These are phyloP conservation scores for Monilinia aucupariae DNA, from an alignment of 2,329 filamentous ascomycete genomes.

Conservation along the genomic window DNA sequence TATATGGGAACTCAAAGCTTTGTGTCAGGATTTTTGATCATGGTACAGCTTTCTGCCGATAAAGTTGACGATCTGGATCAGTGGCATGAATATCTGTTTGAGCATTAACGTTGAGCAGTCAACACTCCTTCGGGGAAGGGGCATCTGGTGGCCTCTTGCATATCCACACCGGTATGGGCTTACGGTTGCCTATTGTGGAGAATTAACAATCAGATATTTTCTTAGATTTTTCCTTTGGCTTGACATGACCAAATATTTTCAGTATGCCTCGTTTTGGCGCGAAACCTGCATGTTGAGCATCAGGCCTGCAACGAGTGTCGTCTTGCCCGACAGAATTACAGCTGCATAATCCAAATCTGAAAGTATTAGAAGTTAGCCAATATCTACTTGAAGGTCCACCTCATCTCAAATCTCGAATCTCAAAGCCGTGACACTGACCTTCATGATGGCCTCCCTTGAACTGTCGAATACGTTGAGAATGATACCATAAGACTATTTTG, in stretches of 20 bases:
- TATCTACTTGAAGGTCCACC: background rate
- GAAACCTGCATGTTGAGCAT: background rate
- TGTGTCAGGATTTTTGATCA: background rate
- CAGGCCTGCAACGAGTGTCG: background rate
- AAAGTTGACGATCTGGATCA: background rate
- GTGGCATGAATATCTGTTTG: background rate
- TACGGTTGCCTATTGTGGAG: constrained; percentile 6
- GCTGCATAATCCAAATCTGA: background rate
- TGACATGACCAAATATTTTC: background rate
- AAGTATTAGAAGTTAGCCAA: background rate
- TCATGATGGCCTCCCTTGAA: background rate
- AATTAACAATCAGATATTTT: background rate
- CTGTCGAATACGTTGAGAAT: background rate
- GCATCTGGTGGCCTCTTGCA: background rate
- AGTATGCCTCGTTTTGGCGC: background rate
- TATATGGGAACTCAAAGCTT: background rate
- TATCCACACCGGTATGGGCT: background rate
- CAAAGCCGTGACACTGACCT: background rate
- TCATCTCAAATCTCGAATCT: background rate
- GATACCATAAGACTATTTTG: background rate
- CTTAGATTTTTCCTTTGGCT: constrained; percentile 39
- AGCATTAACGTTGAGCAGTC: background rate
- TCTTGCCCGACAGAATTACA: background rate
- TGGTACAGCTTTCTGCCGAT: background rate
- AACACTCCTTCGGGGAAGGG: background rate